Percentiles rank a stretch among this genome's conserved stretches.
Evolutionary conservation across 1,139 yeast genomes (phyloP).

Genomic region (Magnusiomyces clavatus): DNA sequence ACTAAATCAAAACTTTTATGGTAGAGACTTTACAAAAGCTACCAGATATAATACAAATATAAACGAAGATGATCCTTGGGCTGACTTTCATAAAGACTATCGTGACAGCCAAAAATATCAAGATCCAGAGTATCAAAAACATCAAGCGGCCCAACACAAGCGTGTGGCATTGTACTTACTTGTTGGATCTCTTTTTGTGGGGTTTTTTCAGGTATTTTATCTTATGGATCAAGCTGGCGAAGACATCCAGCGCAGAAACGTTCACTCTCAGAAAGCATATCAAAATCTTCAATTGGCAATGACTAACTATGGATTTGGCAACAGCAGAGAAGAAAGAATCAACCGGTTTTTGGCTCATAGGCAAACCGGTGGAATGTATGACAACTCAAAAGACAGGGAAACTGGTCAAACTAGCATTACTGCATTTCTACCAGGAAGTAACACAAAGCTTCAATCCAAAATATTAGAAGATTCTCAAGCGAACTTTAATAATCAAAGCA

Average conservation of each 20-base stretch:
- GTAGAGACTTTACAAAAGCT: constrained; percentile 11
- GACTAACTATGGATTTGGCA: constrained; percentile 13
- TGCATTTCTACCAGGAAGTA: too few species aligned
- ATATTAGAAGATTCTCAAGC: too few species aligned
- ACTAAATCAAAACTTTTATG: constrained; percentile 30
- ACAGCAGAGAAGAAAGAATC: constrained; percentile 7
- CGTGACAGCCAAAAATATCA: constrained; percentile 15
- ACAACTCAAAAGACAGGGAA: constrained; percentile 7
- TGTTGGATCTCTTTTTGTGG: constrained; percentile 22
- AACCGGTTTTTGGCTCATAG: constrained; percentile 11
- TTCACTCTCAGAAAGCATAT: constrained; percentile 6
- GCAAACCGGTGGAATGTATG: constrained; percentile 9
- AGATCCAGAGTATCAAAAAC: constrained; percentile 26
- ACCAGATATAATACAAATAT: constrained; percentile 10
- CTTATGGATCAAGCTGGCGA: constrained; percentile 9
- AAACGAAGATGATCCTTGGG: constrained; percentile 23
- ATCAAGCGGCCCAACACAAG: constrained; percentile 25
- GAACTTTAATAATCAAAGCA: too few species aligned
- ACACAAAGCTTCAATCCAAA: too few species aligned
- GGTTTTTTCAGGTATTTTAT: constrained; percentile 22
- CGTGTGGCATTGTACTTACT: constrained; percentile 24
- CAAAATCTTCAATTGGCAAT: constrained; percentile 7
- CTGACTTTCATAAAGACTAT: constrained; percentile 15
- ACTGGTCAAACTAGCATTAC: too few species aligned
- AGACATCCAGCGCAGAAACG: constrained; percentile 10